phyloP scores from a whole-genome alignment of 176 grass and related monocot species.

The Alopecurus myosuroides region DNA sequence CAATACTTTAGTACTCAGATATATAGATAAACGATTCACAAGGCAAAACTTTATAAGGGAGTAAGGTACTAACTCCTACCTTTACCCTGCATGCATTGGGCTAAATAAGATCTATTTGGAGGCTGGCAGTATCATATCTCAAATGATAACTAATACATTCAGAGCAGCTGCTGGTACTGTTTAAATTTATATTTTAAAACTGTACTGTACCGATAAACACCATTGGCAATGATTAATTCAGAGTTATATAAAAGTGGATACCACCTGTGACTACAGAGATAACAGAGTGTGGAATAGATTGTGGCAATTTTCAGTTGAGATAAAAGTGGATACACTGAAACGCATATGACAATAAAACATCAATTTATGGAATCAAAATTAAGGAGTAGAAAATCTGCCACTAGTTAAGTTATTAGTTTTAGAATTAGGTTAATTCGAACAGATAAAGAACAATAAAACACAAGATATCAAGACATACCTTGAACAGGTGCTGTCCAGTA shows the following conservation, averaged over 20 bases:
- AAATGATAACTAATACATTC: conserved; percentile 42
- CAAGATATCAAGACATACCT: conserved; percentile 18
- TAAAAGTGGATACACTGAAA: background rate
- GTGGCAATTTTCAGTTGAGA: background rate
- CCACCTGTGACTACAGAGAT: background rate
- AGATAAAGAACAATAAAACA: background rate
- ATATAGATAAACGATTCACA: background rate
- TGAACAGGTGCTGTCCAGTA: conserved; percentile 61
- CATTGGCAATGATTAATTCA: background rate
- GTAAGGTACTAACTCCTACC: background rate
- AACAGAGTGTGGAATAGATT: background rate
- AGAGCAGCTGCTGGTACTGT: conserved; percentile 5
- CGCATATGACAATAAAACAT: background rate
- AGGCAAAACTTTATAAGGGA: background rate
- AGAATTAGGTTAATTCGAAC: too few relatives aligned
- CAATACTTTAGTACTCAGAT: background rate
- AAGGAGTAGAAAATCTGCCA: background rate
- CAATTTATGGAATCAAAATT: background rate
- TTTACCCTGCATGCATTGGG: background rate
- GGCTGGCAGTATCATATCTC: background rate
- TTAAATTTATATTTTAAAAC: background rate
- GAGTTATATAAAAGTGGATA: background rate
- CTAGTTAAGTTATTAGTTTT: too few relatives aligned
- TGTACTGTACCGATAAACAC: background rate
- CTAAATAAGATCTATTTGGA: too few relatives aligned